Evolutionary conservation across 1,284 basidiomycete genomes (phyloP).

Genomic region (Malassezia dermatis): DNA sequence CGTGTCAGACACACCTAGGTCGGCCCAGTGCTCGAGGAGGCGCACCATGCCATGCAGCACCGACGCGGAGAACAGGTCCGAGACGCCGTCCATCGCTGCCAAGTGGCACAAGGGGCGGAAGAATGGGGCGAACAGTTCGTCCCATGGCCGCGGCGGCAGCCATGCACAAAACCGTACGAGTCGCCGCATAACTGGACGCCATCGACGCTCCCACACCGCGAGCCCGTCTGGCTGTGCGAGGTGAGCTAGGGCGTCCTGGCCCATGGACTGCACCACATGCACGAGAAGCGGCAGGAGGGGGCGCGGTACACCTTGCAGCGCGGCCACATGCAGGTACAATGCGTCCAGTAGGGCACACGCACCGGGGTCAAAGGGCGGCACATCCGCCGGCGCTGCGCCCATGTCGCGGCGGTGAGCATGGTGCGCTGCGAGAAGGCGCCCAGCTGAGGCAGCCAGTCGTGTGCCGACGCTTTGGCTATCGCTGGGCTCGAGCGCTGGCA

Average conservation of each 20-base stretch:
- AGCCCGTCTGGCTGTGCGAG: background rate
- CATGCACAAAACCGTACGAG: background rate
- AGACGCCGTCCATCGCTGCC: slow-evolving; percentile 15
- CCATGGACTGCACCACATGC: slow-evolving; percentile 16
- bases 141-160: slow-evolving; percentile 2
- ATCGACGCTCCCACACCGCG: slow-evolving; percentile 6
- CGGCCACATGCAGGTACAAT: background rate
- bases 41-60: slow-evolving; percentile 4
- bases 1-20: background rate
- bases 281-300: slow-evolving; percentile 4
- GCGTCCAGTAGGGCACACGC: slow-evolving; percentile 4
- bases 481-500: background rate
- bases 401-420: background rate
- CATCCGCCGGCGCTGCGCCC: background rate
- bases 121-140: background rate
- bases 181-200: slow-evolving; percentile 5
- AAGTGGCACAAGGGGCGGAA: slow-evolving; percentile 13
- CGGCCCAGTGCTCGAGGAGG: background rate
- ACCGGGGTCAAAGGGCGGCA: slow-evolving; percentile 11
- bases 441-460: slow-evolving; percentile 8
- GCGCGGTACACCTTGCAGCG: background rate
- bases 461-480: background rate
- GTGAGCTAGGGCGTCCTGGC: slow-evolving; percentile 3
- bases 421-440: slow-evolving; percentile 10
- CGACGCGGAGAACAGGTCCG: slow-evolving; percentile 7